Base-by-base conservation (phyloP, 768 basidiomycete species). In the Lactifluus pinguis region DNA sequence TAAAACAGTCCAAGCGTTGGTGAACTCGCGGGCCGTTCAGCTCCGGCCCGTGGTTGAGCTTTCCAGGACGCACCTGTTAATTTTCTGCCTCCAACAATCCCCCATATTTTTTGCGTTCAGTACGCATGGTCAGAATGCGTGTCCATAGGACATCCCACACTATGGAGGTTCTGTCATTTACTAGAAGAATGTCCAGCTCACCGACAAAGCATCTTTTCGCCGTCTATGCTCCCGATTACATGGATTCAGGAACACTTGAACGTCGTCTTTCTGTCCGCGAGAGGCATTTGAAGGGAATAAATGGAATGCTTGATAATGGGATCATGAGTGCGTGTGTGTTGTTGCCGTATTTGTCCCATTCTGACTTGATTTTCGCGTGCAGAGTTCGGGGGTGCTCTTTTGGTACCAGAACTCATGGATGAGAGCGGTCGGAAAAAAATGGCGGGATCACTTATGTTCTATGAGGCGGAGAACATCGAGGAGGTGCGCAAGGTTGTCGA, bases 221-320 rank as follows among this genome's bases (percentile, higher is more conserved):
- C 9, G 67, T 73, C 10, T 74, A 66, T 39, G 71, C 72, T 1
- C 74, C 74, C 0, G 74, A 74, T 65, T 70, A 66, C 44, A 67
- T 63, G 3, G 70, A 70, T 55, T 61, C 63, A 2, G 70, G 66
- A 6, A 66, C 60, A 11, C 63, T 72, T 38, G 61, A 63, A 17
- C 66, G 68, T 5, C 62, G 72, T 11, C 45, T 71, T 49, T 53
- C 55, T 7, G 69, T 71, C 10, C 70, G 72, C 21, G 58, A 60
- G 19, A 44, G 66, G 49, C 72, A 73, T 47, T 39, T 73, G 9
- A 59, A 50, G 34, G 64, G 53, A 17, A 64, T 64, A 39, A 50
- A 52, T 11, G 29, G 19, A 14, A 17, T 64, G 55, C 41, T 29
- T 10, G 53, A 39, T 25, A n/a, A 36, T 34, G 61, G 66, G n/a